phyloP scores from a whole-genome alignment of 2,329 filamentous ascomycete genomes.

The Dactylella cylindrospora region DNA sequence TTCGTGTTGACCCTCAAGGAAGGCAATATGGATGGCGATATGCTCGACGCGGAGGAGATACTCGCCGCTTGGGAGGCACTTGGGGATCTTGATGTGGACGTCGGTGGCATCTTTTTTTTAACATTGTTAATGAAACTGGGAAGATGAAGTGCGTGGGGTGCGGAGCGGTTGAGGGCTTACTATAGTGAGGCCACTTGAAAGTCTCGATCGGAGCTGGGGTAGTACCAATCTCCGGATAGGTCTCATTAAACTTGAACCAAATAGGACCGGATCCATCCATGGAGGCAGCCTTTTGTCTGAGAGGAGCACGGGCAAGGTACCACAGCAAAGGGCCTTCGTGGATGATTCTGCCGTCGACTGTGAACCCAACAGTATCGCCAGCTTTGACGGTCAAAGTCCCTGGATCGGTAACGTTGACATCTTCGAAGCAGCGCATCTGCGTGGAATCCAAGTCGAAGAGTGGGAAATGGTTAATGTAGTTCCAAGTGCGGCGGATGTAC shows the following conservation, averaged over 20 bases:
- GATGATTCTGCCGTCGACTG: conserved; percentile 49
- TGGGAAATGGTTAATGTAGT: conserved; percentile 53
- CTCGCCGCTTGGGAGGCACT: conserved; percentile 53
- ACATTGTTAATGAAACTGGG: too few species aligned
- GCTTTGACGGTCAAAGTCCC: conserved; percentile 52
- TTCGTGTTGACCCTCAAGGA: conserved; percentile 51
- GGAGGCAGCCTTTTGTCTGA: conserved; percentile 45
- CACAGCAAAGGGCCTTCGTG: conserved; percentile 55
- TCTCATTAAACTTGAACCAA: conserved; percentile 53
- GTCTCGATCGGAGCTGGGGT: conserved; percentile 6
- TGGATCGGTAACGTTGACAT: conserved; percentile 52
- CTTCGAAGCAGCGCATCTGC: conserved; percentile 55
- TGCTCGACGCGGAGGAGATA: conserved; percentile 57
- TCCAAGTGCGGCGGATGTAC: conserved; percentile 55
- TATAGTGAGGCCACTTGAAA: conserved; percentile 23
- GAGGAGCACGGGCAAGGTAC: conserved; percentile 53
- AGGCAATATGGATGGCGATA: conserved; percentile 56
- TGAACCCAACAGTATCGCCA: conserved; percentile 40
- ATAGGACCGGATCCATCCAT: conserved; percentile 51
- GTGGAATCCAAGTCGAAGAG: conserved; percentile 53
- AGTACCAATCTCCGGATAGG: background rate
- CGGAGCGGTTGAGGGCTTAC: background rate
- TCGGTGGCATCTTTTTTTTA: conserved; percentile 19
- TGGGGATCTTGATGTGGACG: conserved; percentile 52
- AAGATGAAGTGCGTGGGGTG: background rate